Conservation (phyloP, 169 alveolate species). For the Cryptosporidium tyzzeri region DNA sequence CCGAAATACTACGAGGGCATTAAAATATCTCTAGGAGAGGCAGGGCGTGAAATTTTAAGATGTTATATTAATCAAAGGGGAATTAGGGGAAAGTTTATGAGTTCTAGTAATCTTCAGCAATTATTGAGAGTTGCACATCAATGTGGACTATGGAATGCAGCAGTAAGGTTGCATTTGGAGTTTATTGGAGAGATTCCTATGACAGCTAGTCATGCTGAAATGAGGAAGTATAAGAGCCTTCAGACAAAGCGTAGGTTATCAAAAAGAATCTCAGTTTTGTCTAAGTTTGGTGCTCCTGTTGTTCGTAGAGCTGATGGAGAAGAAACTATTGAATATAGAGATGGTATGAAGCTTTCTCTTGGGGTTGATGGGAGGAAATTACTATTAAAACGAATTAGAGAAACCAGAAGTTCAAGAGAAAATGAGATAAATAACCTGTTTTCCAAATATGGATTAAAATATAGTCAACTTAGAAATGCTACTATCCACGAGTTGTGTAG, state of each 20-base stretch:
- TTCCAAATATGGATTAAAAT: constrained; percentile 75
- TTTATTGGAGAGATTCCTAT: constrained; percentile 76
- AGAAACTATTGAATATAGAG: constrained; percentile 74
- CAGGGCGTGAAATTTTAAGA: constrained; percentile 66
- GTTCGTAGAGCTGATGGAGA: constrained; percentile 77
- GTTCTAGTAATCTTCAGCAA: constrained; percentile 69
- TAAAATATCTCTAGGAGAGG: constrained; percentile 73
- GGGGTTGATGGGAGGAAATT: constrained; percentile 75
- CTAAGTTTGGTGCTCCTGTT: constrained; percentile 75
- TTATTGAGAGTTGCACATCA: constrained; percentile 75
- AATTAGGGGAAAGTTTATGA: constrained; percentile 71
- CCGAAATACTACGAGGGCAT: constrained; percentile 72
- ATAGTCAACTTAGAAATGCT: constrained; percentile 77
- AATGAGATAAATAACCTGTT: constrained; percentile 74
- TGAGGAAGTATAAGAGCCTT: constrained; percentile 69
- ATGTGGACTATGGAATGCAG: constrained; percentile 76
- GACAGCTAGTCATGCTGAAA: constrained; percentile 76
- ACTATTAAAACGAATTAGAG: constrained; percentile 49
- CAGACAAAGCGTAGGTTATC: constrained; percentile 74
- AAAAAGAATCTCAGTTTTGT: constrained; percentile 70
- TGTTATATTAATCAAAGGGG: constrained; percentile 73
- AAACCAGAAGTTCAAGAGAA: constrained; percentile 74
- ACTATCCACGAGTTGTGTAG: constrained; percentile 76
- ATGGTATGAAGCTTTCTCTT: constrained; percentile 76
- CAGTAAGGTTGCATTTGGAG: constrained; percentile 71